These are phyloP conservation scores for Batkoa obscura DNA, from an alignment of 371 early-diverging fungal genomes.

Conservation along the genomic window DNA sequence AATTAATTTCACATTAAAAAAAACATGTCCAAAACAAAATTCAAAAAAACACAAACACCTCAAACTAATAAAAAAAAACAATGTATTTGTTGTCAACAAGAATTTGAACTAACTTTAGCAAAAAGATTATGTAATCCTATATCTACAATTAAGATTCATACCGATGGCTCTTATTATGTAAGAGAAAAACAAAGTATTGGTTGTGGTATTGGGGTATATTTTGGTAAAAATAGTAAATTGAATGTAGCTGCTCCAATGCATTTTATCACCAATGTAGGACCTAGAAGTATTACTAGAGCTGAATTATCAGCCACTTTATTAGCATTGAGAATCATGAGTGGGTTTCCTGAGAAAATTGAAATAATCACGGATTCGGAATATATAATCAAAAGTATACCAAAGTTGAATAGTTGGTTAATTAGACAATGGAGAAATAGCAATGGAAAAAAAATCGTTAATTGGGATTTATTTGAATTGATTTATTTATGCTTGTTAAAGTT, in stretches of 20 bases:
- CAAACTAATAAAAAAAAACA: too few relatives aligned
- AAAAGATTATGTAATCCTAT: too few relatives aligned
- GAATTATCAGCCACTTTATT: background rate
- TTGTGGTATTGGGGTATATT: slow-evolving; percentile 1
- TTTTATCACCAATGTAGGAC: background rate
- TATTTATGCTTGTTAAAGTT: background rate
- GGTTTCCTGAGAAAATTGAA: background rate
- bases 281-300: background rate
- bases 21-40: too few relatives aligned
- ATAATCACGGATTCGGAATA: background rate
- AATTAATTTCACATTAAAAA: too few relatives aligned
- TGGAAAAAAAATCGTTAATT: background rate
- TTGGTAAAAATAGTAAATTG: background rate
- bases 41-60: too few relatives aligned
- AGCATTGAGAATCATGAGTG: background rate
- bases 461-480: background rate
- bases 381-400: background rate
- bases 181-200: background rate
- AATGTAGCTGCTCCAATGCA: background rate
- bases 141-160: background rate
- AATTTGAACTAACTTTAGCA: too few relatives aligned
- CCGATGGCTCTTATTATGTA: background rate
- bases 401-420: background rate
- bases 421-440: background rate
- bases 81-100: too few relatives aligned